phyloP scores from a whole-genome alignment of 1,139 yeast species.

The Groenewaldozyma sp. region DNA sequence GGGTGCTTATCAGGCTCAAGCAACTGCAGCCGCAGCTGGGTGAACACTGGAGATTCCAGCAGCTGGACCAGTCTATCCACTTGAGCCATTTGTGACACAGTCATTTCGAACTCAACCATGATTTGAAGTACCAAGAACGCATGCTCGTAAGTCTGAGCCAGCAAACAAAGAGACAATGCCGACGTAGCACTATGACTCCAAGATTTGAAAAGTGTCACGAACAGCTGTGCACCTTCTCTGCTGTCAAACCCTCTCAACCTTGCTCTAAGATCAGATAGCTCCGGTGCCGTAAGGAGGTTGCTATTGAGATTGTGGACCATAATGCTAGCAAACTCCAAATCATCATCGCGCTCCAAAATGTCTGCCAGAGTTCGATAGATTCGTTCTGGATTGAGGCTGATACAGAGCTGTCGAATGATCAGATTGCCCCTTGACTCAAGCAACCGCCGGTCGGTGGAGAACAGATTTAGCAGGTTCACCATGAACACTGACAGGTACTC shows the following conservation, averaged over 20 bases:
- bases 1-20: constrained; percentile 82
- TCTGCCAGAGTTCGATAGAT: constrained; percentile 76
- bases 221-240: constrained; percentile 60
- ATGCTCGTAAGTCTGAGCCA: constrained; percentile 83
- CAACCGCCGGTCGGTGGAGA: constrained; percentile 56
- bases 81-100: constrained; percentile 63
- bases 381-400: constrained; percentile 71
- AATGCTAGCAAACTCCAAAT: constrained; percentile 63
- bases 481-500: constrained; percentile 70
- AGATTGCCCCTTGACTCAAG: constrained; percentile 72
- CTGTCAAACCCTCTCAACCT: constrained; percentile 46
- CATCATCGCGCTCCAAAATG: constrained; percentile 54
- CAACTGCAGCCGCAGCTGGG: constrained; percentile 75
- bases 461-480: constrained; percentile 57
- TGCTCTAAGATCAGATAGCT: constrained; percentile 58
- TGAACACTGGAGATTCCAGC: constrained; percentile 81
- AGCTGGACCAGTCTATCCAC: constrained; percentile 74
- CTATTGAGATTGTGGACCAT: constrained; percentile 81
- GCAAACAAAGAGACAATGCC: constrained; percentile 71
- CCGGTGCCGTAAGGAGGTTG: constrained; percentile 82
- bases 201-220: constrained; percentile 69
- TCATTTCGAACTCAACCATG: constrained; percentile 65
- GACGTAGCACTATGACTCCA: constrained; percentile 95
- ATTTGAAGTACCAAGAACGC: constrained; percentile 74
- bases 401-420: constrained; percentile 75